phyloP scores from a whole-genome alignment of 805 yeast species.

The Sugiyamaella valdiviana region DNA sequence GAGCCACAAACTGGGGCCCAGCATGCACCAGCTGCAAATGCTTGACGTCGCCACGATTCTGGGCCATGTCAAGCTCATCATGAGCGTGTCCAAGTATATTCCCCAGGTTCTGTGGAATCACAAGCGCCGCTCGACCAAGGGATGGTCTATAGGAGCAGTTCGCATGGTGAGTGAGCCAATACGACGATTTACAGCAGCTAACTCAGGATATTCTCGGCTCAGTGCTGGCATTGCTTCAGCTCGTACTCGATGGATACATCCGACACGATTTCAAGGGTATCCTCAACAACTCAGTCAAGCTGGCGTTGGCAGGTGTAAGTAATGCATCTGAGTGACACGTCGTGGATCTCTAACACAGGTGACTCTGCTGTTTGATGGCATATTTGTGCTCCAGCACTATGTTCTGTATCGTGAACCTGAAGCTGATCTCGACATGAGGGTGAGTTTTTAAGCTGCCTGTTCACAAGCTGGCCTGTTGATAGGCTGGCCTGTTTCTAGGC shows the following conservation, averaged over 20 bases:
- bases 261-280: conserved; percentile 30
- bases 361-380: conserved; percentile 28
- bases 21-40: conserved; percentile 17
- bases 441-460: too few species aligned
- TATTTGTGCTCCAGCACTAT: conserved; percentile 30
- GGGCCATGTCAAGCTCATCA: conserved; percentile 40
- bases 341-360: conserved; percentile 11
- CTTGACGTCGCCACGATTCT: conserved; percentile 38
- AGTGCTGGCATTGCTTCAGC: conserved; percentile 35
- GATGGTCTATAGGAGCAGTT: conserved; percentile 39
- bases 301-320: conserved; percentile 36
- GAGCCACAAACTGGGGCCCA: conserved; percentile 8
- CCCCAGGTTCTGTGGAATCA: conserved; percentile 44
- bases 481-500: too few species aligned
- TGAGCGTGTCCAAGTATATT: conserved; percentile 42
- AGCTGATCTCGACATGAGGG: conserved; percentile 14
- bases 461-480: too few species aligned
- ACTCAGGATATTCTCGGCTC: conserved; percentile 45
- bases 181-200: too few species aligned
- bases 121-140: conserved; percentile 40
- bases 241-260: conserved; percentile 37
- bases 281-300: conserved; percentile 40
- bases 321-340: too few species aligned
- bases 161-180: too few species aligned
- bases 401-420: background rate